phyloP scores from a whole-genome alignment of 2,329 filamentous ascomycete genomes.

The Fusarium acutatum region DNA sequence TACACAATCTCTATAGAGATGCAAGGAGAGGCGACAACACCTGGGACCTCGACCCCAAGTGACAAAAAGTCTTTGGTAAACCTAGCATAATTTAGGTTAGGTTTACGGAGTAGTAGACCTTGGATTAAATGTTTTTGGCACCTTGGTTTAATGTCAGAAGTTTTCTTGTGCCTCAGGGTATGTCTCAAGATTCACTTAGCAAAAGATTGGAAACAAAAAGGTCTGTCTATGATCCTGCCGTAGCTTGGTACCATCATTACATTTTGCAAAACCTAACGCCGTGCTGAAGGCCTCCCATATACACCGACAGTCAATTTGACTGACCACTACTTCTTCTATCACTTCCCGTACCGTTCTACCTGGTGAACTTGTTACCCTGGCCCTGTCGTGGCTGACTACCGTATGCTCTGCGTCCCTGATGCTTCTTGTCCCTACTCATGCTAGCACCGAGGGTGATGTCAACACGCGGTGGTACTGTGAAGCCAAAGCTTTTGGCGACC shows the following conservation, averaged over 20 bases:
- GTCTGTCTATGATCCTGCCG: conserved; percentile 23
- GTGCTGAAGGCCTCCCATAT: conserved; percentile 40
- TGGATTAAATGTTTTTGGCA: background rate
- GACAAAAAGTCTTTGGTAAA: background rate
- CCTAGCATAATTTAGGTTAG: background rate
- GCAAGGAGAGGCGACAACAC: background rate
- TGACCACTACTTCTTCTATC: conserved; percentile 1
- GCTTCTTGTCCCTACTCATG: conserved; percentile 74
- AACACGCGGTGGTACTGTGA: conserved; percentile 79
- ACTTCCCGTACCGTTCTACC: conserved; percentile 18
- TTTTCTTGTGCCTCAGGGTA: background rate
- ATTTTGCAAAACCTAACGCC: conserved; percentile 45
- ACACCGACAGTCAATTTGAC: conserved; percentile 28
- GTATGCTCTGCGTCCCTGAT: conserved; percentile 72
- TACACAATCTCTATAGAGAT: background rate
- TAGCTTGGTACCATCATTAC: conserved; percentile 37
- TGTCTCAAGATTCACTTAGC: background rate
- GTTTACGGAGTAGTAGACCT: background rate
- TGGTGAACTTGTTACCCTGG: conserved; percentile 36
- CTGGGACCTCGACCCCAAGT: background rate
- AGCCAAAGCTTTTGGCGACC: conserved; percentile 85
- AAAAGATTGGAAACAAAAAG: conserved; percentile 13
- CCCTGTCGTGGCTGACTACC: conserved; percentile 79
- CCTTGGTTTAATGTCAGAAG: background rate
- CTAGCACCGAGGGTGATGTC: conserved; percentile 86